Percentiles rank a stretch among this genome's conserved stretches.
phyloP scores from a whole-genome alignment of 805 yeast genomes.

The Saturnispora serradocipensis region DNA sequence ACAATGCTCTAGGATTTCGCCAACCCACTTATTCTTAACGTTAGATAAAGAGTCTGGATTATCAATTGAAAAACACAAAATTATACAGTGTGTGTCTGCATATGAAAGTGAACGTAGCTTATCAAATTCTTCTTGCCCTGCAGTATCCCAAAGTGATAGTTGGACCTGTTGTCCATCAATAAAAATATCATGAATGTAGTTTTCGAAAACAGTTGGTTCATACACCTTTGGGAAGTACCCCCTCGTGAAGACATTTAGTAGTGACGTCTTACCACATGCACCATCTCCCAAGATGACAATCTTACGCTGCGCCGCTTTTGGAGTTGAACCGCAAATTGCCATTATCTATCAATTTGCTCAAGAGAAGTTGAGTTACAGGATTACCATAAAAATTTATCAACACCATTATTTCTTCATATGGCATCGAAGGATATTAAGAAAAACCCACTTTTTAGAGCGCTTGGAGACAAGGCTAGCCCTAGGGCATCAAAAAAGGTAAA shows the following conservation, averaged over 20 bases:
- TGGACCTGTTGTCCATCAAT: constrained; percentile 91
- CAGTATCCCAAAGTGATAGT: constrained; percentile 94
- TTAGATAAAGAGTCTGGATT: constrained; percentile 90
- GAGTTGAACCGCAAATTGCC: constrained; percentile 37
- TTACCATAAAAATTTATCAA: background rate
- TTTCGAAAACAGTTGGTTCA: constrained; percentile 96
- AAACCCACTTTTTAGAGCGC: constrained; percentile 3
- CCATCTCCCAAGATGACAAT: constrained; percentile 95
- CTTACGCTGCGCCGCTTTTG: constrained; percentile 70
- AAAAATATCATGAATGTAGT: constrained; percentile 93
- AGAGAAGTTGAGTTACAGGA: background rate
- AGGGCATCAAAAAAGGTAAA: background rate
- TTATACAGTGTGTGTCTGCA: constrained; percentile 93
- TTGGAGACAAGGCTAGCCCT: background rate
- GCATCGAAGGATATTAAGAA: background rate
- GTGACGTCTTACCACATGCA: constrained; percentile 96
- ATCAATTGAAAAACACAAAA: constrained; percentile 92
- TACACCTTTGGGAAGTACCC: constrained; percentile 98
- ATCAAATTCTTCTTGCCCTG: constrained; percentile 98
- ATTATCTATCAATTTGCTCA: constrained; percentile 15
- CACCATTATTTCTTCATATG: background rate
- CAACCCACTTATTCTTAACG: constrained; percentile 94
- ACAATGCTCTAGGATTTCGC: constrained; percentile 94
- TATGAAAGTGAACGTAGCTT: constrained; percentile 86
- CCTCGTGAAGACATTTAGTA: constrained; percentile 88